phyloP scores from a whole-genome alignment of 371 early-diverging fungal genomes.

The Mortierella sp. region DNA sequence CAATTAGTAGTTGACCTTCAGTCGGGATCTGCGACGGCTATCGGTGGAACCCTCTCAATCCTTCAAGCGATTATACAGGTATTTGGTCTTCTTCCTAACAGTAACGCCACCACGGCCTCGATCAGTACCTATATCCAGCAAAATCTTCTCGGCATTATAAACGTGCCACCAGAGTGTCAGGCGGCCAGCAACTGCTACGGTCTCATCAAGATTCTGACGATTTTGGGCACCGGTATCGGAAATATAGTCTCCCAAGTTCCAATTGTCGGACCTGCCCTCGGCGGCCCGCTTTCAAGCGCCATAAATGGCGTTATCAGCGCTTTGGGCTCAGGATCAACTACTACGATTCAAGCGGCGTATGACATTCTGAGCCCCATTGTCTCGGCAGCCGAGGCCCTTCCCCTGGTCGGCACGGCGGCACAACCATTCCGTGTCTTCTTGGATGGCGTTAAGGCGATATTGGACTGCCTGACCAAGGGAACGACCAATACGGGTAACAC shows the following conservation, averaged over 20 bases:
- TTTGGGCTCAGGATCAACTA: not conserved
- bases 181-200: not conserved
- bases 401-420: not conserved
- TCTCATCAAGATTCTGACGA: constrained; percentile 1
- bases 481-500: not conserved
- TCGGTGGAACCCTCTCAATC: constrained; percentile 3
- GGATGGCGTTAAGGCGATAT: constrained; percentile 6
- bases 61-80: not conserved
- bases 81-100: no score
- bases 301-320: not conserved
- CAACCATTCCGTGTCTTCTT: constrained; percentile 11
- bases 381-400: not conserved
- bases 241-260: not conserved
- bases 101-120: not conserved
- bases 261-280: not conserved
- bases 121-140: constrained; percentile 1
- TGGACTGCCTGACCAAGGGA: not conserved
- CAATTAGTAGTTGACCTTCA: not conserved
- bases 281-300: not conserved
- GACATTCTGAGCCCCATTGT: not conserved
- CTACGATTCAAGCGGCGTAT: constrained; percentile 1
- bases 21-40: constrained; percentile 5
- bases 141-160: constrained; percentile 1
- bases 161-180: constrained; percentile 11
- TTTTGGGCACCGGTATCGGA: not conserved